phyloP scores from a whole-genome alignment of 495 filamentous ascomycete genomes.

The Cetradonia linearis region DNA sequence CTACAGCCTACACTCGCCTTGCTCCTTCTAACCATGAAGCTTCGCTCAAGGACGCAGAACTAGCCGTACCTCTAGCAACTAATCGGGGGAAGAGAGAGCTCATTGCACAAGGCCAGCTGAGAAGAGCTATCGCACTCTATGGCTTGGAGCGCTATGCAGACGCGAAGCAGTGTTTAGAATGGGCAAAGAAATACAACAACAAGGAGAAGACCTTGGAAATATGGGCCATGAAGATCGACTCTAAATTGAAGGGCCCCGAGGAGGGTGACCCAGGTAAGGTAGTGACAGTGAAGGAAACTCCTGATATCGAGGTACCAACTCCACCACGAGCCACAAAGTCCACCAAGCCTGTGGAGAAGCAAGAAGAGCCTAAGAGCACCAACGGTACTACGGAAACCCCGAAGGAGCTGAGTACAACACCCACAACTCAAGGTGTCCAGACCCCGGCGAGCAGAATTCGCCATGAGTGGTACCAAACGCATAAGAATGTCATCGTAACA shows the following conservation, averaged over 20 bases:
- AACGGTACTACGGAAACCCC: not conserved
- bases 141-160: conserved; percentile 64
- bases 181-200: conserved; percentile 49
- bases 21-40: conserved; percentile 39
- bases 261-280: conserved; percentile 48
- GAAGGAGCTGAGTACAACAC: conserved; percentile 15
- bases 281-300: conserved; percentile 54
- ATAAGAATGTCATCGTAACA: conserved; percentile 53
- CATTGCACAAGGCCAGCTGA: conserved; percentile 70
- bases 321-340: conserved; percentile 22
- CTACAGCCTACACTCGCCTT: conserved; percentile 67
- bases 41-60: conserved; percentile 72
- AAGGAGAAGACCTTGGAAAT: conserved; percentile 55
- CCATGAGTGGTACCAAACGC: conserved; percentile 73
- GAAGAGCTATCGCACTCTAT: conserved; percentile 65
- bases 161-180: conserved; percentile 58
- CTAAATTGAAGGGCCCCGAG: conserved; percentile 42
- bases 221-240: conserved; percentile 50
- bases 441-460: conserved; percentile 55
- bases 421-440: conserved; percentile 27
- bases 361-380: conserved; percentile 5
- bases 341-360: conserved; percentile 22
- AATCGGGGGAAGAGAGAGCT: conserved; percentile 70
- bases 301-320: conserved; percentile 43
- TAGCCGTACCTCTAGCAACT: conserved; percentile 56